Base-by-base conservation (phyloP, 164 flowering plant genomes). In the Chimonanthus salicifolius region DNA sequence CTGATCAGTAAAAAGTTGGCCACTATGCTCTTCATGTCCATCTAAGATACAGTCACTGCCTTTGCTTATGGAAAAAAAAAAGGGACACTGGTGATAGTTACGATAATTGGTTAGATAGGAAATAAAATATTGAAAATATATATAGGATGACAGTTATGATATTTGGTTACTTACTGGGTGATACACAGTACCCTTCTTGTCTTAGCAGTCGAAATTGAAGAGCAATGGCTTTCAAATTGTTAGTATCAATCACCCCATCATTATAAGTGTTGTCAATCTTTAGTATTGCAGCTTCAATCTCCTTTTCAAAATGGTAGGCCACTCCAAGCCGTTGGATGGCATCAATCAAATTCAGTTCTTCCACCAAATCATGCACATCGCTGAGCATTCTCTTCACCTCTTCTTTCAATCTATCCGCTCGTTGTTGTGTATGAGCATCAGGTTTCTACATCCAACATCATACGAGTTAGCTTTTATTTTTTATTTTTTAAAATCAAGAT, bases 241-340 rank as follows among this genome's bases (percentile, higher is more conserved):
- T 72, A 65, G 21, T 20, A 49, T 50, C 47, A 11, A 69, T 20
- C 16, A 9, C 21, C 44, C n/a, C 13, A 49, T 9, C 13, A 11
- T 3, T 4, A 16, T 48, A 33, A 33, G 33, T 33, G 33, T 69
- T 49, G 49, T 49, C 50, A 3, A 69, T 49, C 60, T 6, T 4
- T 6, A n/a, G 45, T 33, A 69, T 21, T 18, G 58, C n/a, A 9
- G 20, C 44, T 49, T 21, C 62, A 21, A 69, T 69, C 16, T 69
- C 71, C 2, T n/a, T 4, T 21, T 69, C 71, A 50, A 69, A 69
- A 62, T 69, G 46, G 18, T 69, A 69, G 45, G 71, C 58, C 43
- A 69, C 62, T n/a, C 71, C 71, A 7, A 50, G 62, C 5, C 62
- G 71, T 49, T 69, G 62, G 15, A 69, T 50, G 4, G 46, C 49